Base-by-base conservation (phyloP, 306 rosid species). In the Crotalaria pallida region DNA sequence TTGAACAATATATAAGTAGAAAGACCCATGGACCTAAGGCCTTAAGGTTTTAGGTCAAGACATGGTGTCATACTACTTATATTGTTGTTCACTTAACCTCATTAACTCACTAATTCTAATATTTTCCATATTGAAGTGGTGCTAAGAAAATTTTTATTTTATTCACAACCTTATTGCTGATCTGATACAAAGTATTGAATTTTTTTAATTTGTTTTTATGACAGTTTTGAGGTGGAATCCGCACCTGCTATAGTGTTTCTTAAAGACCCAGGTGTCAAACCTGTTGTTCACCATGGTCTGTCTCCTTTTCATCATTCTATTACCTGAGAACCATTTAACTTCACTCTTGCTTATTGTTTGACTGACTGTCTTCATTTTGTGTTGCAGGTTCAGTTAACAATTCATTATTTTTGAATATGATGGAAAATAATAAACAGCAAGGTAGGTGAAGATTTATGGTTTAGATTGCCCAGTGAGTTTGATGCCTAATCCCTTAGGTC, bases 191-290 rank as follows among this genome's bases (percentile, higher is more conserved):
- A 38, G 58, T 62, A 51, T 49, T 68, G 41, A 51, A 16, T 12
- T 21, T 56, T 61, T 34, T 49, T 21, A 18, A 33, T 72, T 41
- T 52, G 17, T 36, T 38, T 73, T 71, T 57, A 29, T 53, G 44
- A 74, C 84, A 94, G 98, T 81, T 87, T 94, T 81, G 98, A 80
- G 72, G 96, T 90, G 78, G 96, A 94, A 75, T 83, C 90, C 31
- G 98, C 97, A 22, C 96, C 97, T 55, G 92, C 98, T 47, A 69
- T 88, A 59, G 92, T 90, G 69, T 79, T 94, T 85, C 77, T 94
- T 78, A 94, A 90, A 86, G 98, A 87, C 80, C 96, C 97, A 23
- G 98, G 97, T 69, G 81, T 84, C 81, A 87, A 90, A 73, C 95
- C 97, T 76, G 69, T 90, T 77, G 91, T 94, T 73, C 74, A 87